Percentiles rank a stretch among this genome's conserved stretches.
Evolutionary conservation across 306 rosid species (phyloP).

Genomic region (Dalbergia cochinchinensis): DNA sequence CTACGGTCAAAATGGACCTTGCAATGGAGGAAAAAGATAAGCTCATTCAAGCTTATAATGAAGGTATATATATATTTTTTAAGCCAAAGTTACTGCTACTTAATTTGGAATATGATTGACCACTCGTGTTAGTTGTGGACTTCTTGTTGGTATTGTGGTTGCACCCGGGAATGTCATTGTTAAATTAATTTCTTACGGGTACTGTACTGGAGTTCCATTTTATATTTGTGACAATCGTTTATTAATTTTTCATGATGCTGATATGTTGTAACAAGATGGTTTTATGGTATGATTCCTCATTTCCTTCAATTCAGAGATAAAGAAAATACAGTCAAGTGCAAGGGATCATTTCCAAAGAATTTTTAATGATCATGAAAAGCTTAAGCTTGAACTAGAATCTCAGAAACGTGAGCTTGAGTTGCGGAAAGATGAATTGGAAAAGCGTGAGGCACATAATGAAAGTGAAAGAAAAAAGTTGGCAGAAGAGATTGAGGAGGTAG

Average conservation of each 20-base stretch:
- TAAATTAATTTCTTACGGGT: constrained; percentile 32
- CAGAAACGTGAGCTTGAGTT: constrained; percentile 81
- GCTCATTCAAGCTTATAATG: constrained; percentile 80
- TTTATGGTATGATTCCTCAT: constrained; percentile 46
- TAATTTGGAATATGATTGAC: constrained; percentile 23
- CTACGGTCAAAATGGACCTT: constrained; percentile 54
- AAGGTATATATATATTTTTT: constrained; percentile 67
- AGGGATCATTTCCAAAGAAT: constrained; percentile 88
- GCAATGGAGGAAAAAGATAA: constrained; percentile 72
- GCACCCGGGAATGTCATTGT: neutral
- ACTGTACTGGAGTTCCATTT: constrained; percentile 36
- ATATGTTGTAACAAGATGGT: constrained; percentile 38
- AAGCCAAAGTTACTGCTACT: constrained; percentile 22
- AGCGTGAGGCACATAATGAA: constrained; percentile 87
- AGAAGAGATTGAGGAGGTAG: constrained; percentile 94
- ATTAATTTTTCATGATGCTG: constrained; percentile 31
- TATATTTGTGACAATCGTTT: constrained; percentile 35
- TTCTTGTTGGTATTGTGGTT: constrained; percentile 25
- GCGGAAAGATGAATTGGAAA: constrained; percentile 75
- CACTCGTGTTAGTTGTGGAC: constrained; percentile 7
- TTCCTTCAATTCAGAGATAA: constrained; percentile 68
- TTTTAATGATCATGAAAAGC: constrained; percentile 81
- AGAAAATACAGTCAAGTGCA: constrained; percentile 79
- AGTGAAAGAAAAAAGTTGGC: constrained; percentile 83
- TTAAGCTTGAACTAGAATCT: constrained; percentile 83